A percentile compares a stretch with the other conserved stretches of the same genome.
phyloP scores from a whole-genome alignment of 176 grass and related monocot species.

The Carex littledalei region DNA sequence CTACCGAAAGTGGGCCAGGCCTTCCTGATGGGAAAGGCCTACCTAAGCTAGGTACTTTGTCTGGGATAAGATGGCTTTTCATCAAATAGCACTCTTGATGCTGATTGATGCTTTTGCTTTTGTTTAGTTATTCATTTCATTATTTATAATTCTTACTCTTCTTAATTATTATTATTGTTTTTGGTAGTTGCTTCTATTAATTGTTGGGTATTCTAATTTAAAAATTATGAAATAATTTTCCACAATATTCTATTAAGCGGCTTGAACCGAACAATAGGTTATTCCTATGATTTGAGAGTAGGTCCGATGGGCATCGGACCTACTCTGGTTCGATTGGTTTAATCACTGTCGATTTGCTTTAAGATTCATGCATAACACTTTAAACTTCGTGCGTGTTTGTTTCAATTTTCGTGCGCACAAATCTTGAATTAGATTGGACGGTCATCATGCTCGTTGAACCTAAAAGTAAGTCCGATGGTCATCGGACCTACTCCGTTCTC shows the following conservation, averaged over 20 bases:
- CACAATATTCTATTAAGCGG: background rate
- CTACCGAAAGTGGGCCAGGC: background rate
- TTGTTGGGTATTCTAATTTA: background rate
- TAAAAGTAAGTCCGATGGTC: too few species aligned
- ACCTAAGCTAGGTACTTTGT: background rate
- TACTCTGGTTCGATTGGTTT: too few species aligned
- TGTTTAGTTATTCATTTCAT: background rate
- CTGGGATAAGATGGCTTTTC: background rate
- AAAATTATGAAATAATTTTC: background rate
- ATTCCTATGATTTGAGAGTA: background rate
- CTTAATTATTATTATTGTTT: background rate
- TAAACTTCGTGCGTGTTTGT: too few species aligned
- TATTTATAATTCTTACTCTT: background rate
- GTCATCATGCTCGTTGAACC: too few species aligned
- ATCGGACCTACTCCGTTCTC: too few species aligned
- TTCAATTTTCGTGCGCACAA: too few species aligned
- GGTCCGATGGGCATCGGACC: too few species aligned
- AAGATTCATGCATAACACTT: too few species aligned
- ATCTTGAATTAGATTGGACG: too few species aligned
- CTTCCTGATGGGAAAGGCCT: background rate
- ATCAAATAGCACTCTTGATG: background rate
- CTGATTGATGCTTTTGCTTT: slow-evolving; percentile 13
- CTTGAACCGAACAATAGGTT: background rate
- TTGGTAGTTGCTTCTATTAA: too few species aligned
- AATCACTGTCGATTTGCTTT: too few species aligned